Percentiles rank a stretch among this genome's conserved stretches.
phyloP scores from a whole-genome alignment of 768 basidiomycete species.

The Rhodotorula diobovata region DNA sequence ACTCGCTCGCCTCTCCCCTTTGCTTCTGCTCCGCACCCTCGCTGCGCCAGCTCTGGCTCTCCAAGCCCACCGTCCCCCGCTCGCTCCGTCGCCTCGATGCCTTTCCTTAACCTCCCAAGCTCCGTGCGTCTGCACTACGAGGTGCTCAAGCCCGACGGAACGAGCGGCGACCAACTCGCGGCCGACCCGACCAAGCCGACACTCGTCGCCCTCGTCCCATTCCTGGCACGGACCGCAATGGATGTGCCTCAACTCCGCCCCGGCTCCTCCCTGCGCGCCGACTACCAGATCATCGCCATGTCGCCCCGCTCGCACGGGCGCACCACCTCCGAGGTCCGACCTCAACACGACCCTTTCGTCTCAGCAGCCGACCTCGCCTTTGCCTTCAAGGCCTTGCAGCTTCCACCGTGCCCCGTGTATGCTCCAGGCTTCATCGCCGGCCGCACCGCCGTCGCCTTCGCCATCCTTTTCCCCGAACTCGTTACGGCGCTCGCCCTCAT shows the following conservation, averaged over 20 bases:
- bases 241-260: background rate
- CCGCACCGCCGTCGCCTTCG: conserved; percentile 7
- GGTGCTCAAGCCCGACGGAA: background rate
- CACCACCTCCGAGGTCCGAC: background rate
- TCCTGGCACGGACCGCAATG: background rate
- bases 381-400: conserved; percentile 8
- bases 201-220: conserved; percentile 10
- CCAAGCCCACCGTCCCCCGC: background rate
- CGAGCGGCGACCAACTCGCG: background rate
- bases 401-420: background rate
- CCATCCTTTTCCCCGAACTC: background rate
- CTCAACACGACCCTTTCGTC: background rate
- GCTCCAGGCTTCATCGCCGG: conserved; percentile 1
- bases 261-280: background rate
- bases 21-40: too few relatives aligned
- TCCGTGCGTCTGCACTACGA: conserved; percentile 11
- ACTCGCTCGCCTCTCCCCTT: too few relatives aligned
- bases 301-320: conserved; percentile 7
- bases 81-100: background rate
- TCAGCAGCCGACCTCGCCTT: conserved; percentile 17
- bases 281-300: conserved; percentile 8
- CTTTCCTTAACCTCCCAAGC: conserved; percentile 3
- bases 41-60: background rate
- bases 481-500: background rate
- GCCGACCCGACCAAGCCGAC: background rate